A percentile compares a stretch with the other conserved stretches of the same genome.
phyloP scores from a whole-genome alignment of 306 rosid genomes.

The Lathyrus tuberosus region DNA sequence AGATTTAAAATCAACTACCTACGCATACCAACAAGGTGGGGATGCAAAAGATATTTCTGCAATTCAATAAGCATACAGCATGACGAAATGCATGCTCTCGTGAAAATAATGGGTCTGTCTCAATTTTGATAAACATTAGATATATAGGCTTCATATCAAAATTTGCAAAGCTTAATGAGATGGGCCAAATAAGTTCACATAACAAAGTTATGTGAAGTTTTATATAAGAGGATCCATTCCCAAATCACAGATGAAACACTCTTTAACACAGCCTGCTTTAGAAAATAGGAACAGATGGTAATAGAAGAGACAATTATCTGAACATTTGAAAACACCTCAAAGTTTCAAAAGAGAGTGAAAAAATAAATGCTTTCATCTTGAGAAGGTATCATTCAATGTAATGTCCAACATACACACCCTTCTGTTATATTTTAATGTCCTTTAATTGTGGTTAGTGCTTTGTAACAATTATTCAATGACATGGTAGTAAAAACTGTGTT shows the following conservation, averaged over 20 bases:
- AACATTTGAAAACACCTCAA: no score
- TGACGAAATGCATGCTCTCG: not conserved
- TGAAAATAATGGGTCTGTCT: not conserved
- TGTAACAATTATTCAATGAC: no score
- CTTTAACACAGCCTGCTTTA: constrained; percentile 28
- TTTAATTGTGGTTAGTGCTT: no score
- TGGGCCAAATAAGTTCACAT: not conserved
- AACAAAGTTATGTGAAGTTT: not conserved
- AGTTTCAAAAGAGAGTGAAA: constrained; percentile 9
- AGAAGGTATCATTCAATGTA: no score
- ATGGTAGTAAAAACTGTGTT: no score
- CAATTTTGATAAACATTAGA: constrained; percentile 16
- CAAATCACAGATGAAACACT: constrained; percentile 24
- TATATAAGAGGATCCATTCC: constrained; percentile 3
- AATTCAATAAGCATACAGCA: constrained; percentile 16
- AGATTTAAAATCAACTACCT: constrained; percentile 16
- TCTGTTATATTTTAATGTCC: no score
- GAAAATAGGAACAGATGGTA: constrained; percentile 15
- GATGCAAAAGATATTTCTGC: constrained; percentile 18
- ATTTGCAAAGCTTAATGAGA: not conserved
- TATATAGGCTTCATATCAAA: not conserved
- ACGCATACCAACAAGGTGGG: constrained; percentile 26
- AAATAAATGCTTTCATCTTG: constrained; percentile 8
- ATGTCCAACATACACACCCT: no score
- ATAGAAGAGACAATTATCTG: constrained; percentile 25